Evolutionary conservation across 164 flowering plant genomes (phyloP).

Genomic region (Protea cynaroides): DNA sequence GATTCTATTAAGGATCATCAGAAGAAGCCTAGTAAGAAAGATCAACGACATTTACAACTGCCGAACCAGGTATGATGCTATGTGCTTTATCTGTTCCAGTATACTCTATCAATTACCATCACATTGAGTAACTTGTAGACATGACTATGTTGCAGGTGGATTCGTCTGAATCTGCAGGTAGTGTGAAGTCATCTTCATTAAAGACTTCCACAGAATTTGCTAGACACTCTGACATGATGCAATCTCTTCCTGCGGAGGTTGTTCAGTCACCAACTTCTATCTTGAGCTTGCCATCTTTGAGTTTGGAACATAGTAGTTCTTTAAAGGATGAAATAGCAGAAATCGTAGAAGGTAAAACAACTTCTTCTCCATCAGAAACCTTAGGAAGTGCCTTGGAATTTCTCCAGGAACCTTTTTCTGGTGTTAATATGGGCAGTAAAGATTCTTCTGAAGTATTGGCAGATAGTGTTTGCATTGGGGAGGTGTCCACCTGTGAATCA

Average conservation of each 20-base stretch:
- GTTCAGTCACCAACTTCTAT: constrained; percentile 17
- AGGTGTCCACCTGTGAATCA: constrained; percentile 14
- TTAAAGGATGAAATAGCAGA: constrained; percentile 17
- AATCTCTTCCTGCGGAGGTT: constrained; percentile 9
- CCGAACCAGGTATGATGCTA: constrained; percentile 42
- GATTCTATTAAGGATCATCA: constrained; percentile 50
- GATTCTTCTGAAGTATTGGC: constrained; percentile 23
- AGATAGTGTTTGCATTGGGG: constrained; percentile 11
- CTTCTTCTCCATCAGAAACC: constrained; percentile 8
- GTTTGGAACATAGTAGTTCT: constrained; percentile 10
- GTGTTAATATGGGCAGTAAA: background rate
- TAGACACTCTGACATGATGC: constrained; percentile 6
- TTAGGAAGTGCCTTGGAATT: constrained; percentile 14
- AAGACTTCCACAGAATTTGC: constrained; percentile 7
- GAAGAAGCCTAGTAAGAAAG: constrained; percentile 34
- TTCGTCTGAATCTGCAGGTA: constrained; percentile 18
- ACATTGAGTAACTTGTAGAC: background rate
- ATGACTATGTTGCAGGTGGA: constrained; percentile 18
- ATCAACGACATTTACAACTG: constrained; percentile 19
- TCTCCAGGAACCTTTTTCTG: constrained; percentile 5
- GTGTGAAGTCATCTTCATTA: constrained; percentile 16
- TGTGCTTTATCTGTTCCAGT: background rate
- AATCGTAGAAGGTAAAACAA: constrained; percentile 18
- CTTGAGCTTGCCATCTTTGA: constrained; percentile 17
- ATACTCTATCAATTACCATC: background rate